Base-by-base conservation (phyloP, 2,329 filamentous ascomycete species). In the Calonectria fujianensis region DNA sequence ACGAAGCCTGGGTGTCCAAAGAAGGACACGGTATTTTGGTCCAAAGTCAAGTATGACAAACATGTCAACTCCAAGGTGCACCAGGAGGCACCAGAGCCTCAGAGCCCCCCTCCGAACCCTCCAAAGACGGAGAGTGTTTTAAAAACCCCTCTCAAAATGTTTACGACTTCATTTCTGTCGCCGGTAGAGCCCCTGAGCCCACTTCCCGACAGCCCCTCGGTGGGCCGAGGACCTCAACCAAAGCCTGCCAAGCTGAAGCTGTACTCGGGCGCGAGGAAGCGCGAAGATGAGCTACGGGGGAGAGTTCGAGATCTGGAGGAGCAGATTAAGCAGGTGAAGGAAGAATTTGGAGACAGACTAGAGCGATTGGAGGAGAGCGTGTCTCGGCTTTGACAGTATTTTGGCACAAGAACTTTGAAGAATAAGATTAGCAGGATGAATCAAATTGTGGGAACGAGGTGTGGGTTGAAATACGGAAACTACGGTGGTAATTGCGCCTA, bases 121-220 rank as follows among this genome's bases (percentile, higher is more conserved):
- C n/a, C 35, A 13, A 20, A 51, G 5, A 9, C 16, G 51, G 50
- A 57, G 13, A 31, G 27, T 11, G 9, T 31, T 0, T 65, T 69
- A 10, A 29, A 57, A 3, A 76, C 77, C 1, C 73, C 78, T 1
- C 61, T 48, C 0, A 24, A 8, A 2, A 29, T 20, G 1, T 39
- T 35, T 2, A 24, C n/a, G 2, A 41, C 65, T 1, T 20, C 72
- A 0, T 45, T 76, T 0, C 35, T 73, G 0, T 77, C 77, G 0
- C 77, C 77, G 0, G 67, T 74, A 6, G 70, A 78, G 2, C 39
- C 69, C 0, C 48, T 51, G 1, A 27, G 32, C 4, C 24, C 14
- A 14, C 79, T 31, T 0, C 79, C 76, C 0, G 32, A 20, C 6
- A 80, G 78, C n/a, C 78, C 79, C 3, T 80, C 78, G 2, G 61